Evolutionary conservation across 2,329 filamentous ascomycete species (phyloP), one percentile per base, ranked within the genome.

Genomic region (Cladosporium sp.): DNA sequence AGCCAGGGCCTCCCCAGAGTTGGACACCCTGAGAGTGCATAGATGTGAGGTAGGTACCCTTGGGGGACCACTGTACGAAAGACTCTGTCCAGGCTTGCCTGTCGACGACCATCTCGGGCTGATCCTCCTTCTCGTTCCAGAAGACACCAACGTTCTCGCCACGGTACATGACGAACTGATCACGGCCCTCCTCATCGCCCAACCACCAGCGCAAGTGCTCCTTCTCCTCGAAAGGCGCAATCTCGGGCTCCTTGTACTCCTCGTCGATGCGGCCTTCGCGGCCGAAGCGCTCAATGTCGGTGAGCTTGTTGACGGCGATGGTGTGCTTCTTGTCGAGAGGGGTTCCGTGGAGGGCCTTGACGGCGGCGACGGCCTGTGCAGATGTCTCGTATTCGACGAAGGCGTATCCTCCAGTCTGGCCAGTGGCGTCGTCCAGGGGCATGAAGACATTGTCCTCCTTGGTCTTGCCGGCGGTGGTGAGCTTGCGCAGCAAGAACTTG

Each of bases 81-180:
- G 92, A 92, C 81, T 99, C 95, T 68, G 95, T 99, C 95, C 95
- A 99, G 85, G 96, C 92, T 75, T 91, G 89, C 72, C 95, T 90
- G 76, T 98, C 94, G 66, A 99, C 92, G 44, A 97, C 87, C 70
- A 87, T 88, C 80, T 99, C 95, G 4, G 94, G 93, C 26, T 85
- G 80, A 68, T 97, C 93, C 80, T 91, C 94, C 82, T 96, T 95
- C 84, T 96, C 96, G 84, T 98, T 98, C 94, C 94, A 99, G 85
- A 91, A 97, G 6, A 99, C 91, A 67, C 93, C 93, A 44, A 99
- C 95, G 69, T 90, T 90, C 63, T 99, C 95, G 72, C 90, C 91
- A 63, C 92, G 90, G 84, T 91, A 97, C 87, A 98, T 93, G 78
- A 92, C 92, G 74, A 98, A 95, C 83, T 99, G 94, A 78, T 99